phyloP scores from a whole-genome alignment of 2,329 filamentous ascomycete species.

The Exophiala sideris region DNA sequence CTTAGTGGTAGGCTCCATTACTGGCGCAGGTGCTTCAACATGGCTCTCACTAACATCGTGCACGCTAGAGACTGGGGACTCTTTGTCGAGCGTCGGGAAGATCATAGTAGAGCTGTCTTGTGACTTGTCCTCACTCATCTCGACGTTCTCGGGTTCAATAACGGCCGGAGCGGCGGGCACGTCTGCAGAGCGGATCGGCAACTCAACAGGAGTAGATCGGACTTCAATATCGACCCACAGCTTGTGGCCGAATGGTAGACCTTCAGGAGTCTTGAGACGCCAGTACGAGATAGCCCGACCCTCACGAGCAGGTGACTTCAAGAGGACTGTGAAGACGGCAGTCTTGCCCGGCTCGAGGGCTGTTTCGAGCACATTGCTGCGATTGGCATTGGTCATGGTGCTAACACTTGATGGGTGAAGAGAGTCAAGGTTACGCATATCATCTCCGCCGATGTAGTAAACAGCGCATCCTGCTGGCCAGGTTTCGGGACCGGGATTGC shows the following conservation, averaged over 20 bases:
- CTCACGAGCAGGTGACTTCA: conserved; percentile 73
- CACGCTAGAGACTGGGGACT: conserved; percentile 79
- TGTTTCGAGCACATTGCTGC: conserved; percentile 72
- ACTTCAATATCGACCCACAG: conserved; percentile 93
- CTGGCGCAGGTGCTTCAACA: conserved; percentile 31
- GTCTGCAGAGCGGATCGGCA: conserved; percentile 25
- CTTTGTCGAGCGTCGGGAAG: conserved; percentile 93
- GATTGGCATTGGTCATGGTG: conserved; percentile 72
- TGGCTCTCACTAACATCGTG: conserved; percentile 54
- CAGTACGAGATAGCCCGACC: conserved; percentile 92
- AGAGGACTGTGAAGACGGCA: conserved; percentile 74
- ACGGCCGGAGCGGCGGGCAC: conserved; percentile 13
- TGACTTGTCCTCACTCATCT: conserved; percentile 32
- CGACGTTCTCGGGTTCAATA: conserved; percentile 33
- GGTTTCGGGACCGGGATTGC: conserved; percentile 71
- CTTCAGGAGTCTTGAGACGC: conserved; percentile 80
- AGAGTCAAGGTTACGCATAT: conserved; percentile 89
- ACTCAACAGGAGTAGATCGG: conserved; percentile 18
- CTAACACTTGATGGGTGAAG: conserved; percentile 72
- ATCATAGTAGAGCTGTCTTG: conserved; percentile 67
- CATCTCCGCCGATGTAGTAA: conserved; percentile 88
- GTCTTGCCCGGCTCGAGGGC: conserved; percentile 70
- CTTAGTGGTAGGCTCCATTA: conserved; percentile 34
- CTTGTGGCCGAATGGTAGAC: conserved; percentile 82
- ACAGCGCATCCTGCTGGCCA: conserved; percentile 92